Base-by-base conservation (phyloP, 495 filamentous ascomycete species). In the Neurospora cerealis region DNA sequence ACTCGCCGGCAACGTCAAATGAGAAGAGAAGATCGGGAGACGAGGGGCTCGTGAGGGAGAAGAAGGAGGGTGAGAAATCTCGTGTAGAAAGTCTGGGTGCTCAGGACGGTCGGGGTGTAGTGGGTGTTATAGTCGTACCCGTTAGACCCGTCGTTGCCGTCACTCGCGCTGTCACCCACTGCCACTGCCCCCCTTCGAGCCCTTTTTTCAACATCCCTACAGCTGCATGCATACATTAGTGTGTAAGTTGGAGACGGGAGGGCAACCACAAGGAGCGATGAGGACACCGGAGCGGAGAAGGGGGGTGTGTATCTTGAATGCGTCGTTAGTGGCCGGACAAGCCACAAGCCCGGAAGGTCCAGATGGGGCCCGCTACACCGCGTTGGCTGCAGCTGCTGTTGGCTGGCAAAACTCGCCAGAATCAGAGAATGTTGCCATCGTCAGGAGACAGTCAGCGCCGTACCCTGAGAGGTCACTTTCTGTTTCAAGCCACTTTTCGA, bases 1-100 rank as follows among this genome's bases (percentile, higher is more conserved):
- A 80, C 83, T 85, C 85, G 83, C 86, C 87, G 84, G 79, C 79
- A 82, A 78, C 85, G 81, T 81, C 81, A 79, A 84, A 83, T 83
- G 78, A 80, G 77, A 85, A 85, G 83, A 83, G 84, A 83, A 83
- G 84, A 86, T 84, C 71, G 83, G 78, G 78, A 76, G 80, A 82
- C 78, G 80, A 82, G 79, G 79, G 75, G 71, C 78, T 84, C 82
- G 84, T 84, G 82, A 84, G 80, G 82, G 80, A 81, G 80, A 77
- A 84, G 79, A 81, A 80, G 82, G 83, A 84, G 83, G 83, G 84
- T 84, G 77, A 84, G 83, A 79, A 82, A 78, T 32, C 79, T 83
- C 80, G 80, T 83, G 82, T 80, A 80, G 77, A 77, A 34, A 62
- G 54, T 62, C 66, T 71, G 80, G 79, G 82, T 80, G 82, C 78